Evolutionary conservation across 495 filamentous ascomycete genomes (phyloP).

Genomic region (Corynascus novoguineensis): DNA sequence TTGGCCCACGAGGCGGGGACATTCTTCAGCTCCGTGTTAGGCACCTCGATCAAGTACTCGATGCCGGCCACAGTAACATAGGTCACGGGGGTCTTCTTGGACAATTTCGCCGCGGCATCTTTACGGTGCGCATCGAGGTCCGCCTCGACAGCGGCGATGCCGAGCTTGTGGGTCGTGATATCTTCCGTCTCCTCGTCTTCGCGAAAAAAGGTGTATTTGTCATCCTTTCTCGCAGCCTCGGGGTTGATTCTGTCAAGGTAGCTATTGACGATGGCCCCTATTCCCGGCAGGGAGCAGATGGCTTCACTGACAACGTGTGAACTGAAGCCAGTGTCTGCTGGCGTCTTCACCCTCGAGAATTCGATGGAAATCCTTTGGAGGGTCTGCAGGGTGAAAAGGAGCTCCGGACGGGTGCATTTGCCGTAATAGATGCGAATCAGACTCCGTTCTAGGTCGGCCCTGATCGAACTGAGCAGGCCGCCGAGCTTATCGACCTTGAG

Average conservation of each 20-base stretch:
- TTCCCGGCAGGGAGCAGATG: constrained; percentile 69
- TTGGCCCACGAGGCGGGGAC: constrained; percentile 94
- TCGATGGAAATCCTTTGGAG: constrained; percentile 73
- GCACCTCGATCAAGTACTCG: constrained; percentile 89
- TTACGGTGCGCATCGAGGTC: constrained; percentile 73
- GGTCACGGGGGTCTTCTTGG: constrained; percentile 59
- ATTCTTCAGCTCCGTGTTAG: constrained; percentile 69
- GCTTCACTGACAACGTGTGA: constrained; percentile 67
- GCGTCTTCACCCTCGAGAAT: constrained; percentile 58
- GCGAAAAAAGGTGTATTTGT: constrained; percentile 92
- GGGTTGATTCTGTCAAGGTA: constrained; percentile 83
- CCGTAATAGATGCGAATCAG: constrained; percentile 96
- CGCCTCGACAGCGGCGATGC: constrained; percentile 83
- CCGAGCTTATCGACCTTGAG: constrained; percentile 66
- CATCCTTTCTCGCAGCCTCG: constrained; percentile 75
- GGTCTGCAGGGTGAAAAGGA: constrained; percentile 77
- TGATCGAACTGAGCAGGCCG: constrained; percentile 62
- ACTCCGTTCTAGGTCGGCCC: constrained; percentile 81
- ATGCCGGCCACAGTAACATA: constrained; percentile 84
- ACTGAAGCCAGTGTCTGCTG: constrained; percentile 66
- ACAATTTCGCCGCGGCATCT: constrained; percentile 62
- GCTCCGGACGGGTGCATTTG: constrained; percentile 86
- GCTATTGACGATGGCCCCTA: constrained; percentile 59
- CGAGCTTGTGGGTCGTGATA: constrained; percentile 81
- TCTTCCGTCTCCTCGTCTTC: constrained; percentile 79